Evolutionary conservation across 345 rosid species (phyloP), one percentile per base, ranked within the genome.

Genomic region (Psidium guajava): DNA sequence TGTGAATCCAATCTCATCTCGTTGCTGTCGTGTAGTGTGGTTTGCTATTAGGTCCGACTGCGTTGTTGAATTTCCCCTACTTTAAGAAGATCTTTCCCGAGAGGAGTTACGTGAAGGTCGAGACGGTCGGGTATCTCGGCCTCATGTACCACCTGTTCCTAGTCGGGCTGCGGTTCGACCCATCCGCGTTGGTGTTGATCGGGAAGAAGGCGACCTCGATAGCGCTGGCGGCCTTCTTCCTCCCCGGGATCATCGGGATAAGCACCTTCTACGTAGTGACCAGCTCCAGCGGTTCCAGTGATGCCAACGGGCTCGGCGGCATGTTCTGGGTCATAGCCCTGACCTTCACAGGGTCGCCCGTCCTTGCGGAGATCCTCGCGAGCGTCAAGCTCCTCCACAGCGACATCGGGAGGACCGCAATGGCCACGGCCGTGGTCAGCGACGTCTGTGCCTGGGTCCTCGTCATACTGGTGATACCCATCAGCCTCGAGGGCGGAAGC

Each of bases 131-230:
- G 11, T 84, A 86, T 58, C 54, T 86, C 82, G 90, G 87, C 15
- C 51, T 89, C 51, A 82, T 81, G 21, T 88, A 81, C 83, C 86
- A 88, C 73, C 24, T 91, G 36, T 91, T 91, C 86, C 75, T 91
- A 18, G 21, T 87, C 54, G 90, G 91, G 64, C 85, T 91, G 47
- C 83, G 87, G 13, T 85, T 89, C 83, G 91, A 89, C 47, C 8
- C 84, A 6, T 3, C 75, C 5, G 54, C 88, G 4, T 21, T 91
- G 32, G 32, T 16, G 28, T 87, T 59, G 5, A 47, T 82, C 28
- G n/a, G 86, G 84, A 87, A 56, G 58, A 82, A 55, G 50, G 85
- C 86, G 5, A 13, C 88, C 22, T 11, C 64, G 12, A 27, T 86
- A 32, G 91, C 88, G 0, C 27, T 85, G 16, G 80, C 84, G 16